These are phyloP conservation scores for Calonectria henricotiae DNA, from an alignment of 2,329 filamentous ascomycete genomes.

Conservation along the genomic window DNA sequence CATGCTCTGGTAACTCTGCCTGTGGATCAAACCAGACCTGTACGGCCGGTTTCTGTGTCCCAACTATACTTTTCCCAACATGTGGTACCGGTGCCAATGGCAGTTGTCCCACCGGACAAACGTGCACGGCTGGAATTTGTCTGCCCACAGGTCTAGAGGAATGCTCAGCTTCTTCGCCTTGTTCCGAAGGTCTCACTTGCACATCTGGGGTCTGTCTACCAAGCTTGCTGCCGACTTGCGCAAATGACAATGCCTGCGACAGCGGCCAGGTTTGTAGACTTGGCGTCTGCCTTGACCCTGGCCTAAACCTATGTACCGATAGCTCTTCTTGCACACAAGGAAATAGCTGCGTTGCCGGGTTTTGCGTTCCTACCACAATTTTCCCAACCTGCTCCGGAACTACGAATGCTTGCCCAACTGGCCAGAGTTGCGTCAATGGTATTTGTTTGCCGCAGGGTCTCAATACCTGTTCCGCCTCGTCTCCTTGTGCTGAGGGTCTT, in stretches of 20 bases:
- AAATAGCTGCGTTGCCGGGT: slow-evolving; percentile 10
- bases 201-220: slow-evolving; percentile 27
- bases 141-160: neutral
- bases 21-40: neutral
- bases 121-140: slow-evolving; percentile 23
- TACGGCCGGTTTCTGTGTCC: slow-evolving; percentile 26
- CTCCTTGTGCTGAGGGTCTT: neutral
- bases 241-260: neutral
- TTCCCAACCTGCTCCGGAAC: neutral
- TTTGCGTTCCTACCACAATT: slow-evolving; percentile 17
- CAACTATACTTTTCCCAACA: neutral
- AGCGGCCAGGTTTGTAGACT: neutral
- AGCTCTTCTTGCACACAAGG: neutral
- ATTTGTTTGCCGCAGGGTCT: slow-evolving; percentile 9
- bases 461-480: neutral
- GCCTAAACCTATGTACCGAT: neutral
- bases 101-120: neutral
- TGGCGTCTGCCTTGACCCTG: slow-evolving; percentile 13
- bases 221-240: neutral
- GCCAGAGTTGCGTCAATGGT: slow-evolving; percentile 2
- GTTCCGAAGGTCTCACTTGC: neutral
- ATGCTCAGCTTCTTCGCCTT: neutral
- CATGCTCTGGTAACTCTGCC: neutral
- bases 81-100: neutral
- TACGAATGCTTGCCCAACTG: neutral